Evolutionary conservation across 148 eudicot species (phyloP), one percentile per base, ranked within the genome.

Genomic region (Euryodendron excelsum): DNA sequence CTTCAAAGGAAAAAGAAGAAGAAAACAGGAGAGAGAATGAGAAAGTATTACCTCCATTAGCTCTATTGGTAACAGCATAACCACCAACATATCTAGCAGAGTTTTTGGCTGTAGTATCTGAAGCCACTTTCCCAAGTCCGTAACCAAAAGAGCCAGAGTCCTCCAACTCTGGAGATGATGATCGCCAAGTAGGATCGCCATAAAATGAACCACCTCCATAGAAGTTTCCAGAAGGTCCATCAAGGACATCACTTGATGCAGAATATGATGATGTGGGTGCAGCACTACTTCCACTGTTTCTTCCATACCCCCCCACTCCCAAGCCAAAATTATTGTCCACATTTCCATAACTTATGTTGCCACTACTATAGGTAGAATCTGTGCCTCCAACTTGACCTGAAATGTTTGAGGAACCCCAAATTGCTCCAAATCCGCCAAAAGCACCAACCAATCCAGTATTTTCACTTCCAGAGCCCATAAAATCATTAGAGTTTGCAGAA

Each of bases 41-140:
- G 50, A 59, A 45, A 82, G 36, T 66, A 63, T 76, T 80, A 92
- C 97, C 98, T 89, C 93, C 88, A 86, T 83, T 84, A 83, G 92
- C 79, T 85, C 92, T 88, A 92, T 85, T 78, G 81, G 84, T 64
- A 81, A 88, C 86, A 73, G 82, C 86, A 79, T 87, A 89, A 80
- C 93, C 90, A 80, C 95, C 99, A 84, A 88, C 92, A 89, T 85
- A 95, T 77, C 86, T 89, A 74, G 87, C 91, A 61, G 93, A 85
- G 80, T 89, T 89, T 73, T 85, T 91, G 71, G 89, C 89, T 39
- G 89, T 71, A 74, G 84, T 87, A 72, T 95, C 94, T 44, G 92
- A 85, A 74, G 85, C 81, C 77, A 88, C 87, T 87, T 82, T 90
- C 20, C 88, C 93, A 73, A 83, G 88, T 44, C 88, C 93, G 89